Conservation (phyloP, 371 early-diverging fungal species). For the Umbelopsis sp. region DNA sequence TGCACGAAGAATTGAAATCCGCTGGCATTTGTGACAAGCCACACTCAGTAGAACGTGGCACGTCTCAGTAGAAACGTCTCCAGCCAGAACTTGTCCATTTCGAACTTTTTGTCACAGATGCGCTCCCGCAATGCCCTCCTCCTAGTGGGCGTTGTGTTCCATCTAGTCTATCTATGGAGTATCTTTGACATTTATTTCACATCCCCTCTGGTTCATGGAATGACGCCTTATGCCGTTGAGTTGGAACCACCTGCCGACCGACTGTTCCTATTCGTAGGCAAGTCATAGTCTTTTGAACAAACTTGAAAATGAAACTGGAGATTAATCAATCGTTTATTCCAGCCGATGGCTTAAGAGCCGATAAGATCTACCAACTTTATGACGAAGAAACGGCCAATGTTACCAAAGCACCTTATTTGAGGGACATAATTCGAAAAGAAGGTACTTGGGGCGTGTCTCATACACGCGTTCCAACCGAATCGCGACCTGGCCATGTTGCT, state of each 20-base stretch:
- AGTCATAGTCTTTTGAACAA: slow-evolving; percentile 11
- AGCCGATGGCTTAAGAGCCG: slow-evolving; percentile 95
- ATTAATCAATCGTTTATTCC: slow-evolving; percentile 3
- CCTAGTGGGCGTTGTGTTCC: slow-evolving; percentile 87
- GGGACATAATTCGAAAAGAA: slow-evolving; percentile 57
- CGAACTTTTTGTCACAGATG: slow-evolving; percentile 26
- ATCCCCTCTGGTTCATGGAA: slow-evolving; percentile 96
- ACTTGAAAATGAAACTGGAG: not conserved
- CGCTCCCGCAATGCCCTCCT: slow-evolving; percentile 59
- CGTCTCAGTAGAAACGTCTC: not conserved
- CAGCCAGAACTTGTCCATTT: not conserved
- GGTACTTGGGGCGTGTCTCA: slow-evolving; percentile 94
- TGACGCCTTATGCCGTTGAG: slow-evolving; percentile 78
- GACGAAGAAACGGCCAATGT: slow-evolving; percentile 41
- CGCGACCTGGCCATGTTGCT: slow-evolving; percentile 97
- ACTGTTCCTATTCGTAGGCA: slow-evolving; percentile 88
- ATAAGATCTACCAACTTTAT: slow-evolving; percentile 79
- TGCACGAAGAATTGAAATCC: slow-evolving; percentile 2
- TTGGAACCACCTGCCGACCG: slow-evolving; percentile 85
- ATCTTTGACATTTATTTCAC: slow-evolving; percentile 98
- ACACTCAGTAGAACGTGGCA: slow-evolving; percentile 2
- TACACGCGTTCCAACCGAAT: slow-evolving; percentile 97
- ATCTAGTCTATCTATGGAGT: slow-evolving; percentile 83
- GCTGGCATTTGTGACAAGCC: slow-evolving; percentile 3
- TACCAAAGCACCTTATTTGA: slow-evolving; percentile 78